Percentiles rank a stretch among this genome's conserved stretches.
Conservation (phyloP, 2,329 filamentous ascomycete genomes). For the Arachnomyces sp. region DNA sequence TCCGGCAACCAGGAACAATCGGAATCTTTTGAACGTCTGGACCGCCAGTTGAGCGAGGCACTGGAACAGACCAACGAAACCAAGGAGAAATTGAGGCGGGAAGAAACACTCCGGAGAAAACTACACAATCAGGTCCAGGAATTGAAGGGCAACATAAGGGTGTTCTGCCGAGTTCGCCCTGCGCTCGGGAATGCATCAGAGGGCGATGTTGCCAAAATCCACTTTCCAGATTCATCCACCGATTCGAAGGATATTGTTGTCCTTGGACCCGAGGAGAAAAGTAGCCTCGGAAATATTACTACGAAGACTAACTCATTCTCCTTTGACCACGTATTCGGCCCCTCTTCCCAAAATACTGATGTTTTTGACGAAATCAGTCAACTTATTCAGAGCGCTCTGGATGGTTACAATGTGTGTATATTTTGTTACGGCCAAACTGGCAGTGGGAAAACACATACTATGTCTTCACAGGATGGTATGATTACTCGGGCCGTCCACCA, state of each 20-base stretch:
- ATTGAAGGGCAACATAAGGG: slow-evolving; percentile 93
- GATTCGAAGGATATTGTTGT: slow-evolving; percentile 84
- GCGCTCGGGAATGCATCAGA: slow-evolving; percentile 50
- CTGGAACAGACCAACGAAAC: slow-evolving; percentile 61
- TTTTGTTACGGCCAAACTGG: slow-evolving; percentile 98
- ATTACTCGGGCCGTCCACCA: slow-evolving; percentile 88
- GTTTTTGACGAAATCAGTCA: slow-evolving; percentile 96
- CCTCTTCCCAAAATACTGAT: slow-evolving; percentile 67
- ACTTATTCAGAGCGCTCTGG: slow-evolving; percentile 88
- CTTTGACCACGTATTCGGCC: slow-evolving; percentile 88
- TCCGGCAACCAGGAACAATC: slow-evolving; percentile 86
- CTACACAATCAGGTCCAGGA: slow-evolving; percentile 98
- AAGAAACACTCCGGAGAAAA: slow-evolving; percentile 83
- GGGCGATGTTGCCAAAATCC: slow-evolving; percentile 63
- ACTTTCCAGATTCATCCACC: slow-evolving; percentile 69
- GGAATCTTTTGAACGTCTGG: slow-evolving; percentile 73
- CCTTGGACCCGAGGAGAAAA: slow-evolving; percentile 74
- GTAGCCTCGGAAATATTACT: slow-evolving; percentile 65
- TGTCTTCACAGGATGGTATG: slow-evolving; percentile 88
- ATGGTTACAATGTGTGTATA: slow-evolving; percentile 98
- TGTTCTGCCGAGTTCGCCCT: slow-evolving; percentile 93
- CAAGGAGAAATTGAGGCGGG: slow-evolving; percentile 75
- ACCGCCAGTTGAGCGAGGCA: slow-evolving; percentile 72
- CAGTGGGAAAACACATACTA: slow-evolving; percentile 93
- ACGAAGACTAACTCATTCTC: slow-evolving; percentile 78